Conservation (phyloP, 192 early-diverging fungal genomes). For the Obelidium mucronatum region DNA sequence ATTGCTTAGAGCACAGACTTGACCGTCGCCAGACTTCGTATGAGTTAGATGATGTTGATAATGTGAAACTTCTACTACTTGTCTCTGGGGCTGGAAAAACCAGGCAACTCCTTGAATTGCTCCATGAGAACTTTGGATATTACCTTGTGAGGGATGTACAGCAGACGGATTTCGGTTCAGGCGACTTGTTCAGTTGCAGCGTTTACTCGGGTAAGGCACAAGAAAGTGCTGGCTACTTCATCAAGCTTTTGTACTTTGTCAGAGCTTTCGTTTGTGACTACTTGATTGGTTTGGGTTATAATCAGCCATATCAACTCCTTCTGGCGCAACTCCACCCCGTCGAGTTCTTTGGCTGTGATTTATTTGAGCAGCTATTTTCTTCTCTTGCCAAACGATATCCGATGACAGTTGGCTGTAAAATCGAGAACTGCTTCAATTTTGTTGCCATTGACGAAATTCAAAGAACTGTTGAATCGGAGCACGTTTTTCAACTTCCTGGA, state of each 20-base stretch:
- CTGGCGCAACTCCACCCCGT: constrained; percentile 41
- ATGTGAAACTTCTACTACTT: constrained; percentile 25
- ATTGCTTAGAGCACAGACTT: constrained; percentile 31
- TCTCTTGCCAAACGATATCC: background rate
- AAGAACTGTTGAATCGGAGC: constrained; percentile 7
- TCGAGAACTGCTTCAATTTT: constrained; percentile 19
- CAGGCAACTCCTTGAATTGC: constrained; percentile 33
- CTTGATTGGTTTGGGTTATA: constrained; percentile 33
- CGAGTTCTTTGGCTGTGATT: constrained; percentile 40
- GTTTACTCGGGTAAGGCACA: background rate
- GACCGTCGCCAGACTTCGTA: constrained; percentile 16
- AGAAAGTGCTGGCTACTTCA: background rate
- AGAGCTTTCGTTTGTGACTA: constrained; percentile 42
- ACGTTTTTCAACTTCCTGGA: constrained; percentile 26
- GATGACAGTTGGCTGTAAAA: background rate
- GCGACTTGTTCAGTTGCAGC: background rate
- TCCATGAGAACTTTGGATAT: constrained; percentile 17
- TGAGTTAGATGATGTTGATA: constrained; percentile 1
- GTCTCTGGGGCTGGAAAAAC: constrained; percentile 39
- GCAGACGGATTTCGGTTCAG: background rate
- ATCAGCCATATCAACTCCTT: constrained; percentile 33
- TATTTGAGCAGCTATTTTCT: constrained; percentile 37
- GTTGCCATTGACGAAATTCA: constrained; percentile 47
- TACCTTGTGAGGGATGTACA: constrained; percentile 8
- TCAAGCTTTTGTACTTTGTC: constrained; percentile 40